These are phyloP conservation scores for Backusella mclennaniae DNA, from an alignment of 192 early-diverging fungal species.

Conservation along the genomic window DNA sequence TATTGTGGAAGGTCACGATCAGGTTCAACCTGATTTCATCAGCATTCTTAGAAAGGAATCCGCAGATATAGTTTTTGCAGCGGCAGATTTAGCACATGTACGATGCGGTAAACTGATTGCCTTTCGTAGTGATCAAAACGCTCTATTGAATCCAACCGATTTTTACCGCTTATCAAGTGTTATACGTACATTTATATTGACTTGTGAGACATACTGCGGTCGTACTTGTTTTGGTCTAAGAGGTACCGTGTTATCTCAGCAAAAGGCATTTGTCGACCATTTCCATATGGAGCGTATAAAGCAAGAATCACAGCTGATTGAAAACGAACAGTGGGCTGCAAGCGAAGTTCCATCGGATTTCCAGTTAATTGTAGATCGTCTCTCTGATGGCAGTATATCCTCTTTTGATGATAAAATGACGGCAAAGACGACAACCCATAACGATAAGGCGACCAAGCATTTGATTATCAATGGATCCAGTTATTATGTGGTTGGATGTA, in stretches of 20 bases:
- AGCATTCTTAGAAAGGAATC: constrained; percentile 4
- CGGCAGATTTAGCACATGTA: constrained; percentile 82
- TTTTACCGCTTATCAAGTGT: constrained; percentile 83
- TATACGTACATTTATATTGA: constrained; percentile 81
- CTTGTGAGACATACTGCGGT: constrained; percentile 76
- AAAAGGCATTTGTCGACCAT: constrained; percentile 86
- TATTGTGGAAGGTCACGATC: constrained; percentile 61
- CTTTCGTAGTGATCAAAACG: constrained; percentile 86
- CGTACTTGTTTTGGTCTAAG: constrained; percentile 90
- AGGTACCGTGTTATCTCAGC: constrained; percentile 85
- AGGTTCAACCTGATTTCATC: neutral
- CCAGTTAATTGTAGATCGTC: constrained; percentile 77
- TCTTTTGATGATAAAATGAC: constrained; percentile 32
- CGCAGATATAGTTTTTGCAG: constrained; percentile 55
- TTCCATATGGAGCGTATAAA: constrained; percentile 94
- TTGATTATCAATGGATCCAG: constrained; percentile 73
- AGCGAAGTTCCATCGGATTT: constrained; percentile 94
- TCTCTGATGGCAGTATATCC: constrained; percentile 52
- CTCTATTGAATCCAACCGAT: constrained; percentile 81
- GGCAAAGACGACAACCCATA: neutral
- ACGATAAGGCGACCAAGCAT: constrained; percentile 46
- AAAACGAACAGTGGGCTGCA: constrained; percentile 96
- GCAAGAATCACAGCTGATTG: constrained; percentile 83
- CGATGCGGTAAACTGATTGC: constrained; percentile 86
- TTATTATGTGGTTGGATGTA: constrained; percentile 89